These are phyloP conservation scores for Pinus albicaulis DNA, from an alignment of 75 land plant genomes.

Conservation along the genomic window DNA sequence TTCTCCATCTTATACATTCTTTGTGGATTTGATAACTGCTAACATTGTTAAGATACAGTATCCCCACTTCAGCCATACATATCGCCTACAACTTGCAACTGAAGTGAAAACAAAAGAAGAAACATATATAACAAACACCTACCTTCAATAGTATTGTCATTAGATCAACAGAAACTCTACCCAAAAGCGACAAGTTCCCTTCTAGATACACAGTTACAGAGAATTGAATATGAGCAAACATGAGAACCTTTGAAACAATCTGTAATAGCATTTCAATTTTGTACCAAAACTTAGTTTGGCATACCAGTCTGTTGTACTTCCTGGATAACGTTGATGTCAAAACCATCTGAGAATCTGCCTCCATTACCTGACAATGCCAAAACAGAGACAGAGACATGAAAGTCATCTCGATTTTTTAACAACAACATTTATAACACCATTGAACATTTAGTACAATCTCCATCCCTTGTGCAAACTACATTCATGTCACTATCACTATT, in stretches of 20 bases:
- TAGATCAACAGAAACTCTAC: conserved; percentile 78
- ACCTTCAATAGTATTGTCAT: conserved; percentile 89
- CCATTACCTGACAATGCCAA: conserved; percentile 50
- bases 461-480: too few species aligned
- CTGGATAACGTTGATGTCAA: conserved; percentile 76
- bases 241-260: neutral
- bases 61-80: neutral
- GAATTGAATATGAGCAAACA: neutral
- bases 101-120: neutral
- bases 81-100: neutral
- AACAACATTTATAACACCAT: too few species aligned
- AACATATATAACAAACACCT: neutral
- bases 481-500: neutral
- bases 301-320: conserved; percentile 72
- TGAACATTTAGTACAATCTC: too few species aligned
- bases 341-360: conserved; percentile 95
- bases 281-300: neutral
- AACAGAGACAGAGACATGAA: too few species aligned
- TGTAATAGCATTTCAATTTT: neutral
- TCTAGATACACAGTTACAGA: conserved; percentile 15
- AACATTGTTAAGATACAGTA: neutral
- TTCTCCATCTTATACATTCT: neutral
- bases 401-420: too few species aligned
- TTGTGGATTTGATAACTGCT: neutral
- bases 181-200: conserved; percentile 64